Evolutionary conservation across 768 basidiomycete genomes (phyloP).

Genomic region (Auriculariales sp.): DNA sequence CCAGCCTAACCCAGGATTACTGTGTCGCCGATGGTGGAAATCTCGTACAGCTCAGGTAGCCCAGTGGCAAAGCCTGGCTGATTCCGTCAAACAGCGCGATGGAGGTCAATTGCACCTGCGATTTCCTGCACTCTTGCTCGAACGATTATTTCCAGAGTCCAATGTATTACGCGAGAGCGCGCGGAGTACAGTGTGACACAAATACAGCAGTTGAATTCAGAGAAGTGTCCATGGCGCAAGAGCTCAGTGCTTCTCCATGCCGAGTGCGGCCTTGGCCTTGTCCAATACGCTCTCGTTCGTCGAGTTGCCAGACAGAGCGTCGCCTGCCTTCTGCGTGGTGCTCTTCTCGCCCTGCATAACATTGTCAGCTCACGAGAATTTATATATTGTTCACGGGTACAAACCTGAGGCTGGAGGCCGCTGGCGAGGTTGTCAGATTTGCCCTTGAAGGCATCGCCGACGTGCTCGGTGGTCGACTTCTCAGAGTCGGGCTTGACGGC

Average conservation of each 20-base stretch:
- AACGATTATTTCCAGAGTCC: too few relatives aligned
- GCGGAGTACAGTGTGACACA: too few relatives aligned
- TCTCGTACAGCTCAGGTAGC: too few relatives aligned
- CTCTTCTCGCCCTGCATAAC: slow-evolving; percentile 35
- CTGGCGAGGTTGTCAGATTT: slow-evolving; percentile 32
- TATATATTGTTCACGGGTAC: slow-evolving; percentile 20
- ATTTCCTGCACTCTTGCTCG: too few relatives aligned
- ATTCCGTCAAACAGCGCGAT: too few relatives aligned
- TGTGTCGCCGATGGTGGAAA: too few relatives aligned
- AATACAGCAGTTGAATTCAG: too few relatives aligned
- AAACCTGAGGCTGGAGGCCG: slow-evolving; percentile 33
- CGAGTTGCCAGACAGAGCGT: slow-evolving; percentile 23
- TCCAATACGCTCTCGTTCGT: slow-evolving; percentile 31
- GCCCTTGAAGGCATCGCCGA: slow-evolving; percentile 43
- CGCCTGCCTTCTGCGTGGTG: slow-evolving; percentile 32
- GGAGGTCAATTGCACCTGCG: too few relatives aligned
- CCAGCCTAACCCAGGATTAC: too few relatives aligned
- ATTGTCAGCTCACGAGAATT: not conserved
- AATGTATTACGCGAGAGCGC: too few relatives aligned
- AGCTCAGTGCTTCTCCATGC: slow-evolving; percentile 20
- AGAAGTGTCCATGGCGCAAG: too few relatives aligned
- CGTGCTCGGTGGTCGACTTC: slow-evolving; percentile 18
- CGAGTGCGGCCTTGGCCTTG: slow-evolving; percentile 40
- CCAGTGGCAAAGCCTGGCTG: too few relatives aligned
- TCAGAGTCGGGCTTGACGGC: slow-evolving; percentile 24